Base-by-base conservation (phyloP, 1,139 yeast genomes). In the Candida sp. region DNA sequence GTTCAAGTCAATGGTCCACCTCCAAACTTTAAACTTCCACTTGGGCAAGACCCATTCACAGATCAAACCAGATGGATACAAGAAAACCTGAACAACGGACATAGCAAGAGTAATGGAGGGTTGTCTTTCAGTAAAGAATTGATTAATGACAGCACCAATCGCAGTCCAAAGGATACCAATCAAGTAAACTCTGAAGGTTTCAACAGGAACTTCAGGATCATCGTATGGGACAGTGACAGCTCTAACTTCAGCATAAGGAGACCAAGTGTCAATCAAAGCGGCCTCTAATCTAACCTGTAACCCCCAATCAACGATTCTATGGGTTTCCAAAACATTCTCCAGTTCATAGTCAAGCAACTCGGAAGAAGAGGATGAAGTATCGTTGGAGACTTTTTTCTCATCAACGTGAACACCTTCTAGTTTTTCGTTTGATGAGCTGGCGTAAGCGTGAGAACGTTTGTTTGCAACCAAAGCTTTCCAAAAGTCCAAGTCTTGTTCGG, bases 221-320 rank as follows among this genome's bases (percentile, higher is more conserved):
- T 84, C 88, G 43, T 64, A 67, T 11, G 86, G 83, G 44, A 77
- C 79, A 23, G 84, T 72, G 30, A 83, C 80, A 3, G 90, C 74
- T 55, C 90, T 73, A 2, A 86, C 88, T 63, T 85, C 89, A 3
- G 86, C 83, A 61, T 85, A 85, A 1, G 88, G 87, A 1, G 88
- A 84, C 63, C 77, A 80, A 60, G 69, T 83, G 42, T 77, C 70
- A 48, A 80, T 67, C 47, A 85, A 63, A 8, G 74, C 75, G 1
- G 85, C 86, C 48, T 74, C 72, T 38, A 77, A 58, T 51, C 67
- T 70, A 6, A 63, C 60, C 51, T 69, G 68, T 38, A 76, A 63
- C 8, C 61, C 62, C 62, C 72, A 70, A 28, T 68, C 61, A 17
- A 49, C 49, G 33, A 53, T 51, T 3, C 42, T 34, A 9, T 49